Percentiles rank a stretch among this genome's conserved stretches.
phyloP scores from a whole-genome alignment of 345 rosid species.

The Noccaea caerulescens region DNA sequence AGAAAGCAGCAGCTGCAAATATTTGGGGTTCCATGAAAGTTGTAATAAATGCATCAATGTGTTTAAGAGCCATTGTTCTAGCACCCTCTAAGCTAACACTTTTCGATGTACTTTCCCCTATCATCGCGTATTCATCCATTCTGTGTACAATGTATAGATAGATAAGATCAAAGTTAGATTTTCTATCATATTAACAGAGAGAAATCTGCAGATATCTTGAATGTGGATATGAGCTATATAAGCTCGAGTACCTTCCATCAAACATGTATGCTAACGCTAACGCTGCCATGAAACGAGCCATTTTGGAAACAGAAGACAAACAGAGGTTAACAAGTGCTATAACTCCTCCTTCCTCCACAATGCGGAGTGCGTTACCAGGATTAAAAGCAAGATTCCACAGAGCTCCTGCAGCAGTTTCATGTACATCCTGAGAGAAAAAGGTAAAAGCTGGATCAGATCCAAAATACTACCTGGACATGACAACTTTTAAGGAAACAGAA shows the following conservation, averaged over 20 bases:
- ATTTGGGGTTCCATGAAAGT: constrained; percentile 63
- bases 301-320: constrained; percentile 63
- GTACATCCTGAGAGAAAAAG: constrained; percentile 75
- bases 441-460: neutral
- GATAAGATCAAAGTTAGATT: constrained; percentile 16
- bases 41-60: constrained; percentile 58
- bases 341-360: constrained; percentile 80
- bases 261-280: constrained; percentile 84
- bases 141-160: constrained; percentile 43
- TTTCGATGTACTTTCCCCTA: constrained; percentile 65
- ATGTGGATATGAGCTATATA: constrained; percentile 7
- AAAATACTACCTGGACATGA: constrained; percentile 1
- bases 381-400: constrained; percentile 87
- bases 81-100: constrained; percentile 65
- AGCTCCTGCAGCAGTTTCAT: constrained; percentile 87
- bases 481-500: constrained; percentile 17
- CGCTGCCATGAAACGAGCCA: constrained; percentile 87
- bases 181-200: neutral
- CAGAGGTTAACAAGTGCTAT: constrained; percentile 62
- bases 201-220: constrained; percentile 9
- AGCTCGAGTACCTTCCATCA: constrained; percentile 66
- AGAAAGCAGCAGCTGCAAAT: constrained; percentile 65
- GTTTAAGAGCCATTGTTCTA: constrained; percentile 65
- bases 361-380: constrained; percentile 68
- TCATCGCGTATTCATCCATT: constrained; percentile 68